Percentiles rank a stretch among this genome's conserved stretches.
Evolutionary conservation across 2,329 filamentous ascomycete genomes (phyloP).

Genomic region (Colletotrichum sp.): DNA sequence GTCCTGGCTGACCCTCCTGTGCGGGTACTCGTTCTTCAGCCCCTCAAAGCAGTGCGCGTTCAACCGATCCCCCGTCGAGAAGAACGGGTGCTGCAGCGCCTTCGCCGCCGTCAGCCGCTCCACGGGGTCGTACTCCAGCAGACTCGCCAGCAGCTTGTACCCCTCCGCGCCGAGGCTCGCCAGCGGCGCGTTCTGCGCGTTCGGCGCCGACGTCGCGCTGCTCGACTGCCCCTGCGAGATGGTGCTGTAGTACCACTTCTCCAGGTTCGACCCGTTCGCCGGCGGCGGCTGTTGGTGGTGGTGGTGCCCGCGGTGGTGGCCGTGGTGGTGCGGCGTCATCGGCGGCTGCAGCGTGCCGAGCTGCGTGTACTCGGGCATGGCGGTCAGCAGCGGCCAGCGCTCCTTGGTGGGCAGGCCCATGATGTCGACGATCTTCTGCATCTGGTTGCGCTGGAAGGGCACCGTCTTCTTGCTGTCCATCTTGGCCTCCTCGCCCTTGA

Average conservation of each 20-base stretch:
- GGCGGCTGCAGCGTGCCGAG: slow-evolving; percentile 62
- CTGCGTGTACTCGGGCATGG: slow-evolving; percentile 87
- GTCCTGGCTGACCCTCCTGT: slow-evolving; percentile 88
- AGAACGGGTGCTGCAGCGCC: slow-evolving; percentile 91
- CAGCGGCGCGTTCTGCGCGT: slow-evolving; percentile 40
- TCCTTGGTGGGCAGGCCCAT: slow-evolving; percentile 90
- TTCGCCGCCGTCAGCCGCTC: slow-evolving; percentile 87
- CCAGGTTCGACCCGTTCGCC: slow-evolving; percentile 58
- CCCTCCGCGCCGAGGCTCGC: slow-evolving; percentile 76
- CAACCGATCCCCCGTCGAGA: slow-evolving; percentile 75
- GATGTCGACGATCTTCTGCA: slow-evolving; percentile 98
- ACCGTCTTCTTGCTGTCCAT: slow-evolving; percentile 99
- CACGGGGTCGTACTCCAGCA: slow-evolving; percentile 92
- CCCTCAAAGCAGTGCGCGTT: slow-evolving; percentile 90
- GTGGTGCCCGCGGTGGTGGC: slow-evolving; percentile 46
- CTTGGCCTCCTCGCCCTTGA: slow-evolving; percentile 98
- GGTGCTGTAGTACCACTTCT: slow-evolving; percentile 80
- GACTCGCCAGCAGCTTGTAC: slow-evolving; percentile 77
- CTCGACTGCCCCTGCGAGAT: slow-evolving; percentile 63
- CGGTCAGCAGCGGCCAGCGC: slow-evolving; percentile 81
- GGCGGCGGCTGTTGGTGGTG: slow-evolving; percentile 29
- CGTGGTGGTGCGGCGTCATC: slow-evolving; percentile 48
- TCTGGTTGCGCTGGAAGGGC: slow-evolving; percentile 96
- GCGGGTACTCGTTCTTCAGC: slow-evolving; percentile 85
- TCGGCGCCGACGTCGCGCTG: slow-evolving; percentile 47